These are phyloP conservation scores for Rhododendron molle DNA, from an alignment of 148 eudicot genomes.

Conservation along the genomic window DNA sequence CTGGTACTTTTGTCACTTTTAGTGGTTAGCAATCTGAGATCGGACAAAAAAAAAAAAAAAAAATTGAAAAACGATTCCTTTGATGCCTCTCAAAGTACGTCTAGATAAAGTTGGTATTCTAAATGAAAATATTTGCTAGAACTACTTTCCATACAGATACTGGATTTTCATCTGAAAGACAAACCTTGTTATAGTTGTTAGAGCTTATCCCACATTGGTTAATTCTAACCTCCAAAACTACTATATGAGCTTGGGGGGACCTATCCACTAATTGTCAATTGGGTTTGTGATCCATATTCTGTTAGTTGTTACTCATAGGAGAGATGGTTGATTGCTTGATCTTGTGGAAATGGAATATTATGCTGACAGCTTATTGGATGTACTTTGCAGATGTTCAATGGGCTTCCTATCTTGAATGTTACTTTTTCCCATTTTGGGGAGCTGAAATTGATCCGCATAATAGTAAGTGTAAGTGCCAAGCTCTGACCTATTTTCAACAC, in stretches of 20 bases:
- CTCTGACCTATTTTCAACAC: no score
- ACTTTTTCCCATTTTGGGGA: not conserved
- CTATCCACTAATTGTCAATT: no score
- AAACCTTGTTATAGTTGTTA: not conserved
- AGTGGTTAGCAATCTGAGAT: not conserved
- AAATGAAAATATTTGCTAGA: not conserved
- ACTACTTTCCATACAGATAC: not conserved
- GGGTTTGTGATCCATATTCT: not conserved
- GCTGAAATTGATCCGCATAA: no score
- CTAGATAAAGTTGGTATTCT: not conserved
- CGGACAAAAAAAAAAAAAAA: not conserved
- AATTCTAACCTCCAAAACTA: no score
- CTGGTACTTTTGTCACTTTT: not conserved
- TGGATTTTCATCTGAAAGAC: not conserved
- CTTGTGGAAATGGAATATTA: not conserved
- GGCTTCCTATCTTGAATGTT: not conserved
- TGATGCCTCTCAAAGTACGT: not conserved
- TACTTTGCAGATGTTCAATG: not conserved
- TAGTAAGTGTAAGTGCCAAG: no score
- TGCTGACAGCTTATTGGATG: not conserved
- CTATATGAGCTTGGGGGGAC: no score
- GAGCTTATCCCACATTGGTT: no score
- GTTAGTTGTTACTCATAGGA: not conserved
- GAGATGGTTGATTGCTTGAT: not conserved
- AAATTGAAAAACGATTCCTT: not conserved